A percentile compares a stretch with the other conserved stretches of the same genome.
Evolutionary conservation across 441 rosid genomes (phyloP).

Genomic region (Geranium incanum): DNA sequence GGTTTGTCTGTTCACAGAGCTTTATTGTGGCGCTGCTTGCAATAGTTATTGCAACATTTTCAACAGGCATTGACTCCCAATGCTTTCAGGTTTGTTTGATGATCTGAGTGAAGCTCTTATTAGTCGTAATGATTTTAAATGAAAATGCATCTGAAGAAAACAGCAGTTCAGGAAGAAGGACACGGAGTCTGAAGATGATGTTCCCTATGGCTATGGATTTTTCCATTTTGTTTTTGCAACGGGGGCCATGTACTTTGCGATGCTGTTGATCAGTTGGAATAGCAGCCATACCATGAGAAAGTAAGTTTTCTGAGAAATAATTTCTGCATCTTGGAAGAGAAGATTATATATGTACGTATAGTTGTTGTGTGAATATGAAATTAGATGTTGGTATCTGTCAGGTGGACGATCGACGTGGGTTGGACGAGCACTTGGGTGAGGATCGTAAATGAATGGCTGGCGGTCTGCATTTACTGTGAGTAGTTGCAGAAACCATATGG

Average conservation of each 20-base stretch:
- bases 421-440: constrained; percentile 99
- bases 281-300: constrained; percentile 72
- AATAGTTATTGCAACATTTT: constrained; percentile 88
- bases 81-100: constrained; percentile 71
- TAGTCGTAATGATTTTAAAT: not conserved
- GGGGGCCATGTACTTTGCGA: constrained; percentile 97
- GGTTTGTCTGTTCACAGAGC: constrained; percentile 44
- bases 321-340: too few relatives aligned
- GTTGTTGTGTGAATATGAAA: not conserved
- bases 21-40: constrained; percentile 76
- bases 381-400: constrained; percentile 24
- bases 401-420: constrained; percentile 99
- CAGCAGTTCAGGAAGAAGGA: constrained; percentile 51
- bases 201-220: constrained; percentile 95
- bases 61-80: constrained; percentile 88
- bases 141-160: constrained; percentile 16
- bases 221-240: constrained; percentile 96
- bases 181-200: constrained; percentile 41
- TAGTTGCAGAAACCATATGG: constrained; percentile 10
- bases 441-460: constrained; percentile 87
- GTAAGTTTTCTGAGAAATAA: constrained; percentile 27
- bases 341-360: too few relatives aligned
- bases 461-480: constrained; percentile 89
- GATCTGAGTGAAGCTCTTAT: constrained; percentile 4
- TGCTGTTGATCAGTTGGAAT: constrained; percentile 91